Evolutionary conservation across 495 filamentous ascomycete genomes (phyloP).

Genomic region (Halenospora varia): DNA sequence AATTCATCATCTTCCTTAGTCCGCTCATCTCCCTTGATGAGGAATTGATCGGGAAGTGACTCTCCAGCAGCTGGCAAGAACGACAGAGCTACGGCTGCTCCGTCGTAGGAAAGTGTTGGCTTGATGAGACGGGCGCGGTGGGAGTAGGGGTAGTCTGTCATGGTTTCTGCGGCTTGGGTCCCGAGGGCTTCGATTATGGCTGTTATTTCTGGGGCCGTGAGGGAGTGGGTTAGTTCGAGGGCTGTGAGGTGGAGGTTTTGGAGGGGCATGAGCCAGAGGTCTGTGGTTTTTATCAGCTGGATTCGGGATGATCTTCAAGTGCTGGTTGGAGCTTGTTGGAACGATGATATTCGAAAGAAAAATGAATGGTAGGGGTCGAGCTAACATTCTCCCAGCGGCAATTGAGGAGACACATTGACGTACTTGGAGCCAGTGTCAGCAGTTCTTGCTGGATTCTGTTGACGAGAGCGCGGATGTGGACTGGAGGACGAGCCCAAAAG

Average conservation of each 20-base stretch:
- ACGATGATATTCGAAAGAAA: no score
- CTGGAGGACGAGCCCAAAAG: constrained; percentile 82
- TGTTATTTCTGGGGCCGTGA: constrained; percentile 57
- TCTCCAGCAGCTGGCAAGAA: constrained; percentile 67
- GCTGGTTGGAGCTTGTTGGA: no score
- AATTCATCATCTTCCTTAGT: constrained; percentile 50
- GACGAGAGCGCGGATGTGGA: constrained; percentile 61
- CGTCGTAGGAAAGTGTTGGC: constrained; percentile 80
- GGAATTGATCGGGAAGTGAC: constrained; percentile 43
- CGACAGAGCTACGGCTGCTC: constrained; percentile 76
- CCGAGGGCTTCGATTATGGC: constrained; percentile 50
- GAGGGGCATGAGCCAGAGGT: constrained; percentile 79
- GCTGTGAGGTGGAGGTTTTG: constrained; percentile 79
- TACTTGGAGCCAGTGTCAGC: constrained; percentile 59
- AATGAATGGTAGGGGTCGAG: neutral
- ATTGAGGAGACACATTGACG: constrained; percentile 23
- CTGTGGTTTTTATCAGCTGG: constrained; percentile 42
- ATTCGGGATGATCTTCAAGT: no score
- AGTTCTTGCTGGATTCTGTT: constrained; percentile 64
- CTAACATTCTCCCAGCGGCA: neutral
- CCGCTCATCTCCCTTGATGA: constrained; percentile 20
- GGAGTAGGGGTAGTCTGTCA: constrained; percentile 58
- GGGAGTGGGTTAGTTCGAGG: constrained; percentile 74
- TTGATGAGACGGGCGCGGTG: constrained; percentile 72
- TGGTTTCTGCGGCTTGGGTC: constrained; percentile 33